A percentile compares a stretch with the other conserved stretches of the same genome.
Conservation (phyloP, 257 asterid genomes). For the Nemophila menziesii region DNA sequence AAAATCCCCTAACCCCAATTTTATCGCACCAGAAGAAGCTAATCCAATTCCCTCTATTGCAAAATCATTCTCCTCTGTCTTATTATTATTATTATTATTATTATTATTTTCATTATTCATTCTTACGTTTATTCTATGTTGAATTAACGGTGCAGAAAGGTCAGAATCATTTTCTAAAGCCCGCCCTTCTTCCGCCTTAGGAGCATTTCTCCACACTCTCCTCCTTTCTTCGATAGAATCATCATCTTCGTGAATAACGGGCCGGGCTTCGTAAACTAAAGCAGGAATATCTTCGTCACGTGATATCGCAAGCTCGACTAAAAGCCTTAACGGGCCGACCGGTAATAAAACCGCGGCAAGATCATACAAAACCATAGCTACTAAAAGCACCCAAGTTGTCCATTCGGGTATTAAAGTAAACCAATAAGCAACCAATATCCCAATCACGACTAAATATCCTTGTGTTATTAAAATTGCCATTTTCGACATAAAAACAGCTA, state of each 20-base stretch:
- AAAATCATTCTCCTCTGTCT: too few relatives aligned
- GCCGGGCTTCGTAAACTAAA: conserved; percentile 92
- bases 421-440: conserved; percentile 62
- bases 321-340: conserved; percentile 83
- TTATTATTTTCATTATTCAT: conserved; percentile 33
- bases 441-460: conserved; percentile 46
- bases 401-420: conserved; percentile 65
- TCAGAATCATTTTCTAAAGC: conserved; percentile 30
- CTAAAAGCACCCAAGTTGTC: conserved; percentile 93
- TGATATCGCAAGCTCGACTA: conserved; percentile 88
- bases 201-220: conserved; percentile 56
- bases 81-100: too few relatives aligned
- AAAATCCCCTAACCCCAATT: conserved; percentile 93
- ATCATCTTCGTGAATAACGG: conserved; percentile 25
- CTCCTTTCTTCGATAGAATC: conserved; percentile 40
- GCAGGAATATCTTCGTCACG: conserved; percentile 99
- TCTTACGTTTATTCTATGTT: conserved; percentile 34
- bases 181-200: conserved; percentile 38
- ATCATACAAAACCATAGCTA: conserved; percentile 93
- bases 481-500: conserved; percentile 66
- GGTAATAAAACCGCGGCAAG: conserved; percentile 96
- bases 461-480: conserved; percentile 64
- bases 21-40: conserved; percentile 89
- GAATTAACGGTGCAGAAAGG: conserved; percentile 70
- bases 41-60: conserved; percentile 78